Percentiles rank a stretch among this genome's conserved stretches.
phyloP scores from a whole-genome alignment of 805 yeast genomes.

The Zygosaccharomyces kombuchaensis region DNA sequence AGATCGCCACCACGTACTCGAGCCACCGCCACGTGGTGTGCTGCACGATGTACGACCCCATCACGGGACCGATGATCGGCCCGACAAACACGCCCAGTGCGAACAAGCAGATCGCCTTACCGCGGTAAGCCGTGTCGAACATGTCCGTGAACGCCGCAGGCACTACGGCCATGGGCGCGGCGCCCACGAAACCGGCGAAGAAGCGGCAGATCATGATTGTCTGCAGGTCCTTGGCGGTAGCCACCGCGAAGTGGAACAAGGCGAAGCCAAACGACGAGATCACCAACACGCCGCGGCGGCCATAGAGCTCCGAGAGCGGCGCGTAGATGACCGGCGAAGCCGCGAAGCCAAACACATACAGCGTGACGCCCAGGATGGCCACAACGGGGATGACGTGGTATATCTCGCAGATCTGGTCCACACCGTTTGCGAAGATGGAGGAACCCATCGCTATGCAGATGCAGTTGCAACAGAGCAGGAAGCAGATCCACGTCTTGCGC shows the following conservation, averaged over 20 bases:
- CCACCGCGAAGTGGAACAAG: slow-evolving; percentile 66
- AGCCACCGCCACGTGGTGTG: slow-evolving; percentile 84
- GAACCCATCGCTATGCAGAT: slow-evolving; percentile 68
- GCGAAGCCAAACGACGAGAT: slow-evolving; percentile 53
- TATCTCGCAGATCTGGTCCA: slow-evolving; percentile 42
- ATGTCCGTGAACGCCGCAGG: slow-evolving; percentile 87
- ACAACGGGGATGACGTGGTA: slow-evolving; percentile 63
- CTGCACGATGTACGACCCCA: slow-evolving; percentile 64
- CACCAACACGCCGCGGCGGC: slow-evolving; percentile 60
- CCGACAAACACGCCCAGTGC: slow-evolving; percentile 71
- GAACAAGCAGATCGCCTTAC: slow-evolving; percentile 69
- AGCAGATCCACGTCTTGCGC: slow-evolving; percentile 45
- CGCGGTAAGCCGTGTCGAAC: slow-evolving; percentile 62
- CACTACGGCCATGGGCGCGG: slow-evolving; percentile 79
- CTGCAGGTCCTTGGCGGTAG: slow-evolving; percentile 74
- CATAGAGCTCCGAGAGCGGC: slow-evolving; percentile 75
- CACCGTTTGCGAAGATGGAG: slow-evolving; percentile 70
- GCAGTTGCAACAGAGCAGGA: slow-evolving; percentile 47
- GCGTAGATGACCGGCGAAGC: slow-evolving; percentile 91
- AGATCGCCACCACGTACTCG: slow-evolving; percentile 62
- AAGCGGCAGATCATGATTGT: slow-evolving; percentile 73
- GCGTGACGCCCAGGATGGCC: slow-evolving; percentile 70
- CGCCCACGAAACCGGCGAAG: slow-evolving; percentile 76
- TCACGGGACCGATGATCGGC: slow-evolving; percentile 79
- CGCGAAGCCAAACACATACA: slow-evolving; percentile 90